Percentiles rank a stretch among this genome's conserved stretches.
phyloP scores from a whole-genome alignment of 352 stramenopile genomes.

The Globisporangium nagaii region DNA sequence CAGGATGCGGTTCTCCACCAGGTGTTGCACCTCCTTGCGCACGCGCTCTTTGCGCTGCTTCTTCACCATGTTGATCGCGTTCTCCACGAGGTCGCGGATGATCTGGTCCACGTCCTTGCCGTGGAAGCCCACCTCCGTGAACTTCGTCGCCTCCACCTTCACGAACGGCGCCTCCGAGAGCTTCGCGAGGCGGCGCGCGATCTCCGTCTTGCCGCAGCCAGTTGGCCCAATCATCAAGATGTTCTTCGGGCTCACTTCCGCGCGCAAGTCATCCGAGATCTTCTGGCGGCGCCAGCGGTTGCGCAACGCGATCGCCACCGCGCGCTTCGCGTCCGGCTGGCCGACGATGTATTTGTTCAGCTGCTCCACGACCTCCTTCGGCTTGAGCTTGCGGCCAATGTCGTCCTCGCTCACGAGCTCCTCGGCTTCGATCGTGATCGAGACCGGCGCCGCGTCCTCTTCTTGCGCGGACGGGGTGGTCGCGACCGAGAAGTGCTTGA shows the following conservation, averaged over 20 bases:
- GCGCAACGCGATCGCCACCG: conserved; percentile 97
- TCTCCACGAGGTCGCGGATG: conserved; percentile 98
- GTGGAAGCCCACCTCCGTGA: conserved; percentile 99
- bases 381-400: conserved; percentile 85
- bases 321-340: conserved; percentile 95
- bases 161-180: conserved; percentile 96
- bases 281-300: conserved; percentile 98
- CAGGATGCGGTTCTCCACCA: conserved; percentile 95
- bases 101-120: conserved; percentile 99
- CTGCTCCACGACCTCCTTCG: conserved; percentile 91
- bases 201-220: conserved; percentile 98
- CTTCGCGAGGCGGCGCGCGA: conserved; percentile 95
- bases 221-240: conserved; percentile 99
- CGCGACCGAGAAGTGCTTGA: conserved; percentile 24
- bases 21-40: conserved; percentile 86
- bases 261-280: conserved; percentile 88
- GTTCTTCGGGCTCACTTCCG: conserved; percentile 98
- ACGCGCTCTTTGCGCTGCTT: conserved; percentile 92
- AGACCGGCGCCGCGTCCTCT: conserved; percentile 11
- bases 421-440: conserved; percentile 20
- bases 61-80: conserved; percentile 95
- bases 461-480: conserved; percentile 22
- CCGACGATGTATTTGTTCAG: conserved; percentile 98
- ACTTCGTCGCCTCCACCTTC: conserved; percentile 99
- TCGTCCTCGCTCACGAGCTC: conserved; percentile 29